Evolutionary conservation across 2,329 filamentous ascomycete genomes (phyloP), one percentile per base, ranked within the genome.

Genomic region (Colletotrichum sublineola): DNA sequence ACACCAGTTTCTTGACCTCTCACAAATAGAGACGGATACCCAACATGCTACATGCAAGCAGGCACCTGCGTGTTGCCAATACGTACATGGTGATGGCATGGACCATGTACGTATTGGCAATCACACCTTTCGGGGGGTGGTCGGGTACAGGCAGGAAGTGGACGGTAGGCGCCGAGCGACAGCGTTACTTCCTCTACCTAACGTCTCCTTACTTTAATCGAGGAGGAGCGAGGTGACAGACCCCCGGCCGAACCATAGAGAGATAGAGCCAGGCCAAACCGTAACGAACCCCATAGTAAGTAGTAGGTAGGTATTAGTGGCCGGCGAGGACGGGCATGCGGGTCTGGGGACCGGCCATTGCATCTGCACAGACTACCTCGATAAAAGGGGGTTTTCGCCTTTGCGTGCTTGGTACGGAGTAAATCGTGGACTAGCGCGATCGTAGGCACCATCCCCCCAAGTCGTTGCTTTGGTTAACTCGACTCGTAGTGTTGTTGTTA

Each of bases 101-200:
- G 69, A 20, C 65, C 65, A 69, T n/a, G 42, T 50, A 56, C 61
- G 33, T 63, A 33, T 53, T 65, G 31, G 24, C 33, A 50, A 38
- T 14, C 20, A 50, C 15, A 61, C 58, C 20, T 20, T 48, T 33
- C 24, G 24, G 18, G 33, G 42, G 18, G 38, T 31, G 50, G 33
- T 40, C 38, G 40, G 38, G 53, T n/a, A 48, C 12, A 24, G 24
- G 33, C 8, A 67, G 33, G 44, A 24, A 18, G 58, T 63, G 53
- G 58, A 63, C 69, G 65, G 65, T 68, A 72, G 69, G 65, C 69
- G 69, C 69, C 65, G 69, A 64, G 69, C 60, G 69, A 64, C 65
- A 69, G 53, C 65, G 69, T 72, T 72, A 72, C 69, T 64, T 72
- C 53, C 65, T 46, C 33, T 33, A 46, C 53, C 20, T 24, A 24